Base-by-base conservation (phyloP, 805 yeast species). In the Limtongia smithiae region DNA sequence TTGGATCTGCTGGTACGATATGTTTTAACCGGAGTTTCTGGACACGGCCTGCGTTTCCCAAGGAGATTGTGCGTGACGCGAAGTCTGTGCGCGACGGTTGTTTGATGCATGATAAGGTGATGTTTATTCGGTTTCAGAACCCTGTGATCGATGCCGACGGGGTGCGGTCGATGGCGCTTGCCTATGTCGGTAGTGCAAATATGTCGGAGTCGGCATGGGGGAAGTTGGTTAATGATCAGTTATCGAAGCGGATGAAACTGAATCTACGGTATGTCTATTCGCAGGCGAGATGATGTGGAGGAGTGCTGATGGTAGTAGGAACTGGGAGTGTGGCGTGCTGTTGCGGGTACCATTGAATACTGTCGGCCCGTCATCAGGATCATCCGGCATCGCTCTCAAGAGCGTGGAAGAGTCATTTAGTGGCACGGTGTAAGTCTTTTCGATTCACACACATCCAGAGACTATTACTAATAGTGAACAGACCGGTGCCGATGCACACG, bases 201-300 rank as follows among this genome's bases (percentile, higher is more conserved):
- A 52, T 54, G 56, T 52, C 57, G 3, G 53, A 52, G 25, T 54
- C 58, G 7, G 58, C 58, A 4, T 54, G 58, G 58, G 58, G 58
- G 2, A 51, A 54, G 34, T 25, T 54, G n/a, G 52, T 44, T 9
- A 48, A 33, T 14, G 51, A 53, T 34, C 11, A 37, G 24, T 11
- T 24, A 11, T 34, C 47, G 2, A 52, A 43, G 44, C 39, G 46
- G 1, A 14, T 36, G 31, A 46, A 46, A 32, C 41, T 51, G 33
- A 43, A 35, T 22, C 32, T 49, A 8, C 41, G 51, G 48, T 49
- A 40, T 1, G 39, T 21, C 18, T 12, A 14, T 3, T 15, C 21
- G 15, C 32, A 14, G 11, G 37, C 6, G 14, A 28, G 33, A 7
- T 24, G 28, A 14, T 18, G 15, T 18, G 3, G 35, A 21, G 3